Evolutionary conservation across 1,284 basidiomycete species (phyloP), one percentile per base, ranked within the genome.

Genomic region (Violaceomyces palustris): DNA sequence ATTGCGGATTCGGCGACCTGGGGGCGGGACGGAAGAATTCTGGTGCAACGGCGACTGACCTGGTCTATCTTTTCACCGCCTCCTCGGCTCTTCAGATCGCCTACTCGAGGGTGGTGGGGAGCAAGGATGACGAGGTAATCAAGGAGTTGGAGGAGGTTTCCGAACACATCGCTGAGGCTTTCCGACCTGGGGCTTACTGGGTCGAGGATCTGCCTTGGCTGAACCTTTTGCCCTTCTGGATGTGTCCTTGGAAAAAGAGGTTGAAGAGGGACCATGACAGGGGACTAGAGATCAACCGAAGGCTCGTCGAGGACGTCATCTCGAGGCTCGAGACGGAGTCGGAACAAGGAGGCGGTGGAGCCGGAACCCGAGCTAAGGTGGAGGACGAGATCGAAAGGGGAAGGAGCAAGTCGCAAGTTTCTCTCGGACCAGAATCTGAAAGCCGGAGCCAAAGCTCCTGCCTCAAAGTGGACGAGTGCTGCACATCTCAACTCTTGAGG

Each of bases 1-100:
- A n/a, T n/a, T n/a, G n/a, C n/a, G n/a, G n/a, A n/a, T 10, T 39
- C 25, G 17, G 15, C 6, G 4, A n/a, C 15, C 6, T 6, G 12
- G 4, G 18, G 18, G 32, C 9, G 5, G 9, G 9, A 14, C 26
- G 29, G 14, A 4, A 30, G 5, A 4, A 12, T 17, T 17, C 14
- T 5, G 5, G 6, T 10, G 6, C 37, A 19, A 7, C 18, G 12
- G 9, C 30, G 7, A 17, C 30, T 3, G 6, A 39, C 4, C 15
- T 29, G 17, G 8, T 24, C 17, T 39, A 25, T n/a, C 37, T 25
- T 18, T 39, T 39, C 27, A 39, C 37, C 14, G 28, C 26, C 21
- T 27, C 23, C 7, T 39, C 37, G 26, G 37, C 30, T n/a, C 26
- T 39, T 14, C 37, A 39, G 37, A 39, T 39, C 37, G 37, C 37